These are phyloP conservation scores for Aspergillus fijiensis DNA, from an alignment of 2,329 filamentous ascomycete species.

Conservation along the genomic window DNA sequence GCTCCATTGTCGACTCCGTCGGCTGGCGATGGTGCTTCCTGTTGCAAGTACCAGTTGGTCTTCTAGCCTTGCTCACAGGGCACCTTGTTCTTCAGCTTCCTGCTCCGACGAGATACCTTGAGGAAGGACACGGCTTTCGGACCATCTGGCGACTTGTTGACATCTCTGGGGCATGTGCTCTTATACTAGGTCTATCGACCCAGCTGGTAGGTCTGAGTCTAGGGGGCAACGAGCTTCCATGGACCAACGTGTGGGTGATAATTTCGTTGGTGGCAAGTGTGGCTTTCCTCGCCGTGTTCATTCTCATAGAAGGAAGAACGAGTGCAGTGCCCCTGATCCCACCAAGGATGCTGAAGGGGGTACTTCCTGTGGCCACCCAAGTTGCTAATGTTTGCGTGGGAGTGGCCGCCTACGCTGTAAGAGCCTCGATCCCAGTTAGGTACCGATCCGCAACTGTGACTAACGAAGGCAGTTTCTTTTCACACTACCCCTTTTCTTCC, in stretches of 20 bases:
- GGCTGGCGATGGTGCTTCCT: conserved; percentile 57
- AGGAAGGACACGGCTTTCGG: conserved; percentile 28
- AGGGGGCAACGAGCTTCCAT: conserved; percentile 49
- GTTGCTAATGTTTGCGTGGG: conserved; percentile 61
- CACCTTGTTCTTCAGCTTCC: conserved; percentile 53
- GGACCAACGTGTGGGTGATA: conserved; percentile 45
- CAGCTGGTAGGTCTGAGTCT: conserved; percentile 51
- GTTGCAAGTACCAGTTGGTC: conserved; percentile 60
- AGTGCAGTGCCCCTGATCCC: conserved; percentile 48
- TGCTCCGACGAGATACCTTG: conserved; percentile 26
- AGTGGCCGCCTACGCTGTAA: conserved; percentile 61
- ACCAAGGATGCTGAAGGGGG: conserved; percentile 54
- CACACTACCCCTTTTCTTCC: conserved; percentile 48
- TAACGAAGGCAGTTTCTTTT: conserved; percentile 44
- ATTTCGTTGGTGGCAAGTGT: conserved; percentile 39
- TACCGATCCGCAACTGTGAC: not conserved
- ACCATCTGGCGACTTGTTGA: conserved; percentile 58
- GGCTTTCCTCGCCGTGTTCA: conserved; percentile 38
- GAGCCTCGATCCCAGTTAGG: conserved; percentile 24
- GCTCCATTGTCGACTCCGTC: conserved; percentile 45
- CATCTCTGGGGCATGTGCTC: conserved; percentile 55
- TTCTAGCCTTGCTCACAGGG: conserved; percentile 56
- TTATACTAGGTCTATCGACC: conserved; percentile 59
- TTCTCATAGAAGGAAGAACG: conserved; percentile 43
- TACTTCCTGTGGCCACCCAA: conserved; percentile 56